Conservation (phyloP, 2,329 filamentous ascomycete genomes). For the Zasmidium cellare region DNA sequence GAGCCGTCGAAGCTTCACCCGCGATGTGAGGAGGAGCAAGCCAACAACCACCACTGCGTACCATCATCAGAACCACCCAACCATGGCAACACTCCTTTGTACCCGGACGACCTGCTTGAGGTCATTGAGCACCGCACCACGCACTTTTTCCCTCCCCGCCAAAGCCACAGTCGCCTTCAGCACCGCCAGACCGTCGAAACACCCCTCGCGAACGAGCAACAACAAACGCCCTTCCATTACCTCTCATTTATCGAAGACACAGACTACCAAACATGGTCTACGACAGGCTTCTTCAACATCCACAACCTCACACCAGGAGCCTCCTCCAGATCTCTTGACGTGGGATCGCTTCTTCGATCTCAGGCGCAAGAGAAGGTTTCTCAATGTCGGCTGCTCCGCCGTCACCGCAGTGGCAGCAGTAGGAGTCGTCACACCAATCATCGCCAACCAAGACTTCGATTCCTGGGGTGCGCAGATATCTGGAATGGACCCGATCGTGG, state of each 20-base stretch:
- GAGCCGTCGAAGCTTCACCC: neutral
- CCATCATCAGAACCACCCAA: neutral
- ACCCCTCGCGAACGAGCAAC: constrained; percentile 1
- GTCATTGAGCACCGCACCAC: neutral
- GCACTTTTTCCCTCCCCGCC: constrained; percentile 5
- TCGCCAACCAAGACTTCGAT: constrained; percentile 73
- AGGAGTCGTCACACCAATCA: constrained; percentile 61
- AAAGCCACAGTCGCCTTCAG: constrained; percentile 7
- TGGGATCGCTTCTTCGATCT: constrained; percentile 95
- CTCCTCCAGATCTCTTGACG: constrained; percentile 39
- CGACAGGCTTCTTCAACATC: neutral
- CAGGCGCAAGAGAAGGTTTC: constrained; percentile 78
- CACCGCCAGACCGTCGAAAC: constrained; percentile 5
- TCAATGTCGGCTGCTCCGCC: constrained; percentile 77
- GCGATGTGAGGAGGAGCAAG: neutral
- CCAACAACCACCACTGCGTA: constrained; percentile 1
- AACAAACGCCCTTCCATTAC: constrained; percentile 4
- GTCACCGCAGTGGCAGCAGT: constrained; percentile 64
- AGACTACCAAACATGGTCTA: neutral
- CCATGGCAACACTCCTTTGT: constrained; percentile 15
- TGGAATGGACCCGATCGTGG: constrained; percentile 83
- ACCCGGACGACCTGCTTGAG: constrained; percentile 12
- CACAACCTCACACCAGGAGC: neutral
- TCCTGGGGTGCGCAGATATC: constrained; percentile 63
- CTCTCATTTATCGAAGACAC: neutral